Evolutionary conservation across 73 alveolate genomes (phyloP).

Genomic region (Paramecium octaurelia): DNA sequence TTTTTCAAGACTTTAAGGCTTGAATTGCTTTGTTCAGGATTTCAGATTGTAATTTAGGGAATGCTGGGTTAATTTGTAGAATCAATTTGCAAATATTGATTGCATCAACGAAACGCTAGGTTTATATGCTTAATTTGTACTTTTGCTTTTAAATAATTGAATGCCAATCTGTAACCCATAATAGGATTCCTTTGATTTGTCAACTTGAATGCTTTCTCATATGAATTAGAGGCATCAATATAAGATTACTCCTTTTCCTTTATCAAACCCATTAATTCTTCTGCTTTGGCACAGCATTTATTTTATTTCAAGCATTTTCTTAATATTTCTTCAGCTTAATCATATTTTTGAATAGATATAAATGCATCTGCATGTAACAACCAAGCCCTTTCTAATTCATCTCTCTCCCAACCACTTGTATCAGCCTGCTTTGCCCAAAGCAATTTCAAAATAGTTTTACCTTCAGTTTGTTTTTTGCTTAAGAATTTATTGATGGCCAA

Average conservation of each 20-base stretch:
- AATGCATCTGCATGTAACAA: slow-evolving; percentile 89
- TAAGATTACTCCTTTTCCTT: slow-evolving; percentile 89
- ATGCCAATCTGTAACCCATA: slow-evolving; percentile 95
- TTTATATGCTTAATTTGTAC: neutral
- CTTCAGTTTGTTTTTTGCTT: slow-evolving; percentile 83
- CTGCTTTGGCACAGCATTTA: slow-evolving; percentile 90
- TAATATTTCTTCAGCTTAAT: slow-evolving; percentile 84
- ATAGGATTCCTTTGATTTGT: slow-evolving; percentile 89
- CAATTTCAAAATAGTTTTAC: slow-evolving; percentile 62
- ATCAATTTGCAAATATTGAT: neutral
- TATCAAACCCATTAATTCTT: slow-evolving; percentile 92
- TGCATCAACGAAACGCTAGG: neutral
- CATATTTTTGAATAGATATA: slow-evolving; percentile 82
- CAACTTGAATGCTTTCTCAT: slow-evolving; percentile 93
- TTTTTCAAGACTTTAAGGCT: neutral
- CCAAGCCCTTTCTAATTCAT: slow-evolving; percentile 95
- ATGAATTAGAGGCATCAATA: slow-evolving; percentile 88
- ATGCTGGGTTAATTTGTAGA: slow-evolving; percentile 12
- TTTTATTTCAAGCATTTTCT: slow-evolving; percentile 71
- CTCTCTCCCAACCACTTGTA: slow-evolving; percentile 66
- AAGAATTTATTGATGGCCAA: slow-evolving; percentile 86
- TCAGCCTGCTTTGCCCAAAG: slow-evolving; percentile 42
- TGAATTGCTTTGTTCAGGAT: neutral
- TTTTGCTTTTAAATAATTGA: slow-evolving; percentile 90
- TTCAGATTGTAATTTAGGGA: slow-evolving; percentile 4